Conservation (phyloP, 2,329 filamentous ascomycete genomes). For the Drechslerella dactyloides region DNA sequence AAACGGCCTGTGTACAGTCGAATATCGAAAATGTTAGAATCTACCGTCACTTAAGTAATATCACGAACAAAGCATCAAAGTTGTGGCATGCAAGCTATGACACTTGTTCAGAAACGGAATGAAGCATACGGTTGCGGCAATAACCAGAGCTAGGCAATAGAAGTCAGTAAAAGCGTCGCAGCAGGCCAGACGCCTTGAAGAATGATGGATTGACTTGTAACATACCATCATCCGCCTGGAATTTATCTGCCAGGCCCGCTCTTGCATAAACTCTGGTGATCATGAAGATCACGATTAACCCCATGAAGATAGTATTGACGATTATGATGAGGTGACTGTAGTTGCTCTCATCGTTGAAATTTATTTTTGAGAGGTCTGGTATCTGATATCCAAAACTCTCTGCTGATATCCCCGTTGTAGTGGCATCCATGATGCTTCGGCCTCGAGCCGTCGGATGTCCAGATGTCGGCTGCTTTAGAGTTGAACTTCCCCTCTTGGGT, state of each 20-base stretch:
- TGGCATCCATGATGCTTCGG: constrained; percentile 27
- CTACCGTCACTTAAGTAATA: too few relatives aligned
- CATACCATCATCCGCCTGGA: constrained; percentile 45
- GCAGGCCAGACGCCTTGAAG: background rate
- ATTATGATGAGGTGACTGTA: constrained; percentile 36
- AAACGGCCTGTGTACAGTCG: constrained; percentile 31
- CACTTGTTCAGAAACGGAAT: background rate
- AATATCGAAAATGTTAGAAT: too few relatives aligned
- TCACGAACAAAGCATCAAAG: too few relatives aligned
- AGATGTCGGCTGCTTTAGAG: background rate
- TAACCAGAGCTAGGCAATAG: constrained; percentile 19
- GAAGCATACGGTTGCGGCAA: constrained; percentile 43
- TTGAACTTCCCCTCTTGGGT: background rate
- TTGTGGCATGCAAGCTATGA: too few relatives aligned
- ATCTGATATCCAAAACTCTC: constrained; percentile 44
- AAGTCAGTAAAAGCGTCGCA: background rate
- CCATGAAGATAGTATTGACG: constrained; percentile 40
- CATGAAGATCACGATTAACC: constrained; percentile 44
- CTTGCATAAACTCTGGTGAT: constrained; percentile 45
- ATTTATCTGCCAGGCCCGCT: constrained; percentile 32
- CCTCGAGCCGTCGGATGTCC: constrained; percentile 3
- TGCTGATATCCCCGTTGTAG: constrained; percentile 32
- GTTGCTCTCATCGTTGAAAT: constrained; percentile 43
- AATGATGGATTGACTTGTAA: background rate
- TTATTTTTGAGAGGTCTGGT: constrained; percentile 42